These are phyloP conservation scores for Phialocephala sp. DNA, from an alignment of 2,329 filamentous ascomycete species.

Conservation along the genomic window DNA sequence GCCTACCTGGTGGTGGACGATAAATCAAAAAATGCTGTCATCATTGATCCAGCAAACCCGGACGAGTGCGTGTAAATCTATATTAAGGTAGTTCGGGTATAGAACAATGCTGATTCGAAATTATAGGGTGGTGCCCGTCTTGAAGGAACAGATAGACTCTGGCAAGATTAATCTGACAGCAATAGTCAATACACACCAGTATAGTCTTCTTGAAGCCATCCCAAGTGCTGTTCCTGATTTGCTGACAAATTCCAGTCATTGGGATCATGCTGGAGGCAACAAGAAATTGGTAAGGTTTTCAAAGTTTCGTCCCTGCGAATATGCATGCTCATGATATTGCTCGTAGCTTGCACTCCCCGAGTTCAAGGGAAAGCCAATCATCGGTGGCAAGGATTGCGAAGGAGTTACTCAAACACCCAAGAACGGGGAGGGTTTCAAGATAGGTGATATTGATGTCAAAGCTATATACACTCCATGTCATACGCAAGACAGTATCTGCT, in stretches of 20 bases:
- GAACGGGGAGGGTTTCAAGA: conserved; percentile 78
- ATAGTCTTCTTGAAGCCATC: conserved; percentile 47
- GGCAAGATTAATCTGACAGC: conserved; percentile 82
- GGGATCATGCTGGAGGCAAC: conserved; percentile 95
- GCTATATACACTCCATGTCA: conserved; percentile 97
- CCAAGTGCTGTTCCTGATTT: background rate
- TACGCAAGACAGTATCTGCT: conserved; percentile 98
- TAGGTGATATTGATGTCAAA: conserved; percentile 83
- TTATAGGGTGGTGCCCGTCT: conserved; percentile 61
- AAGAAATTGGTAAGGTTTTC: conserved; percentile 67
- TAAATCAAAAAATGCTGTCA: conserved; percentile 76
- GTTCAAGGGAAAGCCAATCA: conserved; percentile 62
- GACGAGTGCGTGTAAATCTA: conserved; percentile 63
- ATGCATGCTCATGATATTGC: background rate
- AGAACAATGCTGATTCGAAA: conserved; percentile 14
- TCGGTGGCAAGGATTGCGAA: conserved; percentile 87
- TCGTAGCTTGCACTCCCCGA: conserved; percentile 34
- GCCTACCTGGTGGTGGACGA: conserved; percentile 82
- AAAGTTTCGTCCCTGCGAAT: background rate
- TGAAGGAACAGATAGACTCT: conserved; percentile 74
- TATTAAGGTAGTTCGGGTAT: background rate
- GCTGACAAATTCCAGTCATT: conserved; percentile 66
- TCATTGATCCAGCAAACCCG: conserved; percentile 82
- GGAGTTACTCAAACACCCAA: conserved; percentile 78
- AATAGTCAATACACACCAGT: conserved; percentile 98